A percentile compares a stretch with the other conserved stretches of the same genome.
Conservation (phyloP, 306 rosid species). For the Prosopis cineraria region DNA sequence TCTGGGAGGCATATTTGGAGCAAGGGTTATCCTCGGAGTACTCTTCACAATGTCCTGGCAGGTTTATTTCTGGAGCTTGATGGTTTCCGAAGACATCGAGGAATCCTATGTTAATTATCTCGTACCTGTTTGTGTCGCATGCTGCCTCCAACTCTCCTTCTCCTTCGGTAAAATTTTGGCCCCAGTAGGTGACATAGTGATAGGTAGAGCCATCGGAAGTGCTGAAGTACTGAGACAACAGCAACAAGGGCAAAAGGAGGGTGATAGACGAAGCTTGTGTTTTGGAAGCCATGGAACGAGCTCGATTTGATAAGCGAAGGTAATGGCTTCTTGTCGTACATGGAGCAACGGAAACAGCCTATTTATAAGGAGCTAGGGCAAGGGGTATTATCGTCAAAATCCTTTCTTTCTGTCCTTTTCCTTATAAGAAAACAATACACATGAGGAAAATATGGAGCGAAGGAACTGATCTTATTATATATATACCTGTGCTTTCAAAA, state of each 20-base stretch:
- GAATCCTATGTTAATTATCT: not conserved
- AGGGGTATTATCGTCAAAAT: not conserved
- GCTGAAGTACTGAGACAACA: not conserved
- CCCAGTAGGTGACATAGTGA: conserved; percentile 13
- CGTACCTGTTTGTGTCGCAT: not conserved
- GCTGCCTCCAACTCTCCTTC: not conserved
- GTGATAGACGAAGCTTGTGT: not conserved
- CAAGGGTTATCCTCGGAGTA: too few relatives aligned
- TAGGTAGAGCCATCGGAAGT: not conserved
- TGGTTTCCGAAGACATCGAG: too few relatives aligned
- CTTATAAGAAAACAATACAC: too few relatives aligned
- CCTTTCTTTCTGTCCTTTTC: too few relatives aligned
- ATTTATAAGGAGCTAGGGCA: not conserved
- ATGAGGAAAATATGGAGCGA: too few relatives aligned
- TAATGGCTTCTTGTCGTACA: not conserved
- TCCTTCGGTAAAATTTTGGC: not conserved
- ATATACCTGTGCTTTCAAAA: too few relatives aligned
- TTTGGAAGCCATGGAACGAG: not conserved
- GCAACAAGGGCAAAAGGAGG: not conserved
- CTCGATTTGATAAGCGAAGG: not conserved
- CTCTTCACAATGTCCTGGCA: not conserved
- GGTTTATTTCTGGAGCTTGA: too few relatives aligned
- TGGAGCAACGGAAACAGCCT: not conserved
- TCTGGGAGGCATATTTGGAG: not conserved
- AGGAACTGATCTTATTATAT: too few relatives aligned